Evolutionary conservation across 495 filamentous ascomycete genomes (phyloP), one percentile per base, ranked within the genome.

Genomic region (Podospora conica): DNA sequence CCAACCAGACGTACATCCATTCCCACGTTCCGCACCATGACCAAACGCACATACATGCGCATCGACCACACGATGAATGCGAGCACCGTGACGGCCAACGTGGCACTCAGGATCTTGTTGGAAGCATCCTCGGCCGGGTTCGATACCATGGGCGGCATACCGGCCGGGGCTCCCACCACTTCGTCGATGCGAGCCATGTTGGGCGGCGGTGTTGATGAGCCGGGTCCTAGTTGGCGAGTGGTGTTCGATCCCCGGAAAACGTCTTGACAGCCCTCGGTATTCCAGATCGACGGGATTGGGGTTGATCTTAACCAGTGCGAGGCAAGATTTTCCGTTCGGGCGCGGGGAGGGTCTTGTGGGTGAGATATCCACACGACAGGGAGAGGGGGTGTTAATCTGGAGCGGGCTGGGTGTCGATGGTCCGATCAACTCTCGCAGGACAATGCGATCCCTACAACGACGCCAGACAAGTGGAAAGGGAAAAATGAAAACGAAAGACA

Each of bases 1-100:
- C 4, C 21, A 15, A 24, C 18, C 11, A 7, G 27, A 55, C 69
- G 60, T 69, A 76, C 84, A 74, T 86, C 84, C 24, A 69, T 59
- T 3, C 83, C 83, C 6, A 83, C 56, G 53, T 76, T 81, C 21
- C 75, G 77, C 25, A 82, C 65, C 62, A 85, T 74, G 22, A 68
- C 67, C 8, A 72, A 40, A 9, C 83, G 81, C 55, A 84, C 83
- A 54, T 76, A 85, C 25, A 85, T 73, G 56, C 84, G 77, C 21
- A 58, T 54, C n/a, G 25, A 55, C 40, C 67, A 61, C 0, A 60
- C 60, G 33, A 76, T 28, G 23, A 77, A 68, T 0, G 72, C 69
- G 15, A 81, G 74, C 0, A 77, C 60, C 9, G 80, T 81, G 27
- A 74, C 70, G 48, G 76, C 66, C 20, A 73, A 28, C 3, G 81